Conservation (phyloP, 176 grass and related monocot species). For the Carex parvula region DNA sequence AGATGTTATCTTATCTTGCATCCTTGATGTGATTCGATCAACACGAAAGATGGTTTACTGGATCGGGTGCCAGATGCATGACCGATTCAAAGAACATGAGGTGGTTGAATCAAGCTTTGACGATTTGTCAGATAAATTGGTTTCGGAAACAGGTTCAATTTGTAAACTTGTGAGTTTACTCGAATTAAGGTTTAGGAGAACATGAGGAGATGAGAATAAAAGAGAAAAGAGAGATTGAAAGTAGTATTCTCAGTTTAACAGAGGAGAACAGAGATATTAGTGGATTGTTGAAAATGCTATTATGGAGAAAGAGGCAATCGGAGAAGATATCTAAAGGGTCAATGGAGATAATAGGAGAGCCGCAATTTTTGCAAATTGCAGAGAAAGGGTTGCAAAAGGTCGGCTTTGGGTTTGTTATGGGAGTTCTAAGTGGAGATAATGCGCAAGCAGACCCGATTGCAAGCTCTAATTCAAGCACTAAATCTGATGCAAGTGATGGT, state of each 20-base stretch:
- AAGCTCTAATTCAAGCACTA: conserved; percentile 9
- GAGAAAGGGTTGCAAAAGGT: conserved; percentile 69
- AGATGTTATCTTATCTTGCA: conserved; percentile 14
- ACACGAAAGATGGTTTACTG: conserved; percentile 11
- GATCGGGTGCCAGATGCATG: conserved; percentile 23
- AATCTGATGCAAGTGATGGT: conserved; percentile 31
- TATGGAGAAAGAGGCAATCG: conserved; percentile 44
- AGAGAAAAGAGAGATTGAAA: conserved; percentile 46
- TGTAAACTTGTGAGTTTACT: conserved; percentile 39
- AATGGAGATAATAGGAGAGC: conserved; percentile 50
- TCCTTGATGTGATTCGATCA: conserved; percentile 21
- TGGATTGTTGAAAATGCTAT: conserved; percentile 49
- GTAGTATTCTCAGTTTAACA: conserved; percentile 40
- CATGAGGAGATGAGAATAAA: conserved; percentile 37
- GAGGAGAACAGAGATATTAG: conserved; percentile 61
- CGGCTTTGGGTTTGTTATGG: conserved; percentile 68
- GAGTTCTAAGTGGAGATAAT: conserved; percentile 43
- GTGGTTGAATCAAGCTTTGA: conserved; percentile 13
- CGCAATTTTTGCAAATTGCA: conserved; percentile 61
- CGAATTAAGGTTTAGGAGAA: conserved; percentile 28
- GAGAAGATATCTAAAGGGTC: conserved; percentile 40
- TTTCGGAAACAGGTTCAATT: conserved; percentile 28
- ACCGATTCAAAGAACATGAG: conserved; percentile 3
- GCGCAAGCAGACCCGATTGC: conserved; percentile 23
- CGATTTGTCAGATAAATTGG: conserved; percentile 26